phyloP scores from a whole-genome alignment of 2,329 filamentous ascomycete species.

The Cytospora leucostoma region DNA sequence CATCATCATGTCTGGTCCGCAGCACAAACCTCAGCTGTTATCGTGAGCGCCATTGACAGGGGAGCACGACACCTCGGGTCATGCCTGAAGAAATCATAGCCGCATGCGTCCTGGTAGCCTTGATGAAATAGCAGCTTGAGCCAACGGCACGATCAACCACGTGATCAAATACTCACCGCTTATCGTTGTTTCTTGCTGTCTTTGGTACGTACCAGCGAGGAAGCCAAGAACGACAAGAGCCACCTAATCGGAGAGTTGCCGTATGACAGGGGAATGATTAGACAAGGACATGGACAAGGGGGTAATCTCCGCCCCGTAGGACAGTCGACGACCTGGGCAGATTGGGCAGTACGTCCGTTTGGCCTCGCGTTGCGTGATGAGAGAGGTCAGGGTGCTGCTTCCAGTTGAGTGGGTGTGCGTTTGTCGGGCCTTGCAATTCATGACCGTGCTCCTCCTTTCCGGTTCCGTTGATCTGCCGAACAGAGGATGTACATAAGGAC shows the following conservation, averaged over 20 bases:
- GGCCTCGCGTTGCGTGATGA: constrained; percentile 12
- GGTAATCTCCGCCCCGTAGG: constrained; percentile 16
- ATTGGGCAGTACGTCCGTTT: constrained; percentile 15
- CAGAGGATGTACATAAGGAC: neutral
- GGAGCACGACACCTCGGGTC: neutral
- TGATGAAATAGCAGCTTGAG: neutral
- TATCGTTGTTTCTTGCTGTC: neutral
- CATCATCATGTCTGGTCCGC: neutral
- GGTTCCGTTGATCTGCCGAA: neutral
- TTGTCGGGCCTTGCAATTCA: neutral
- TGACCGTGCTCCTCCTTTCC: neutral
- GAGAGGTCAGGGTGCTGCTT: constrained; percentile 16
- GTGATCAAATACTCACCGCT: neutral
- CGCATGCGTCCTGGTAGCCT: neutral
- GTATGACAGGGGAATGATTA: neutral
- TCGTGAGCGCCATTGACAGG: neutral
- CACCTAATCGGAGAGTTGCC: constrained; percentile 19
- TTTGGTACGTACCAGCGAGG: neutral
- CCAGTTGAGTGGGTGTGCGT: neutral
- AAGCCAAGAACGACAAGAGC: neutral
- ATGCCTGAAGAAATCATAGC: neutral
- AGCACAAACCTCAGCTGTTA: neutral
- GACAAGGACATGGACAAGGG: constrained; percentile 10
- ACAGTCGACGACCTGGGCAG: constrained; percentile 11
- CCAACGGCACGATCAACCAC: neutral